A percentile compares a stretch with the other conserved stretches of the same genome.
These are phyloP conservation scores for Suillus brevipes DNA, from an alignment of 768 basidiomycete genomes.

Conservation along the genomic window DNA sequence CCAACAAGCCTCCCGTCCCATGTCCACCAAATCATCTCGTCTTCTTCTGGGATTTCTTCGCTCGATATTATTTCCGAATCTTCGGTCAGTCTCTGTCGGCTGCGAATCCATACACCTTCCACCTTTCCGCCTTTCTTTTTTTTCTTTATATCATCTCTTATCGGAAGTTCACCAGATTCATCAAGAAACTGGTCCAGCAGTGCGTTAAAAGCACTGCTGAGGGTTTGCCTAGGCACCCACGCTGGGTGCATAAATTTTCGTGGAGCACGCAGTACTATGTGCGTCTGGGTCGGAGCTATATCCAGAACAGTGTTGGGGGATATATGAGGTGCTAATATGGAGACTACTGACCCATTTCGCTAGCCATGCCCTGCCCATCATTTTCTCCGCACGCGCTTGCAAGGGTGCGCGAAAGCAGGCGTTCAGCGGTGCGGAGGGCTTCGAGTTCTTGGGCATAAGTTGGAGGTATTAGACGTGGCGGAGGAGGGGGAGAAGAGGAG, in stretches of 20 bases:
- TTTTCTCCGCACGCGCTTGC: slow-evolving; percentile 45
- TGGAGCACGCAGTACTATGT: slow-evolving; percentile 48
- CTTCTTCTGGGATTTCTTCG: slow-evolving; percentile 35
- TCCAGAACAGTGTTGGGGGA: not conserved
- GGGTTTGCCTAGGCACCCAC: slow-evolving; percentile 49
- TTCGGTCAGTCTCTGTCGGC: slow-evolving; percentile 16
- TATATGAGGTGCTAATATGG: not conserved
- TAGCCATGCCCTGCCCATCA: slow-evolving; percentile 37
- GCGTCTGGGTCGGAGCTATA: slow-evolving; percentile 49
- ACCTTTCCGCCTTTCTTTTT: slow-evolving; percentile 29
- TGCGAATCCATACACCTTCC: slow-evolving; percentile 45
- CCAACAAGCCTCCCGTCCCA: slow-evolving; percentile 51
- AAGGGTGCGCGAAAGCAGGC: slow-evolving; percentile 45
- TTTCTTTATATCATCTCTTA: slow-evolving; percentile 24
- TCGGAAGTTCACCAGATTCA: slow-evolving; percentile 18
- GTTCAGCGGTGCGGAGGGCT: slow-evolving; percentile 35
- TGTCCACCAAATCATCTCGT: slow-evolving; percentile 54
- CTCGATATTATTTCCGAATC: slow-evolving; percentile 9
- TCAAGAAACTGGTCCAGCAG: slow-evolving; percentile 37
- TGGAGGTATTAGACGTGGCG: not conserved
- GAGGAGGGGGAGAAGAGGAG: slow-evolving; percentile 13
- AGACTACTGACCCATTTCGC: slow-evolving; percentile 38
- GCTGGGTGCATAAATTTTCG: slow-evolving; percentile 46
- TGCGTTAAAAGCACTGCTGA: slow-evolving; percentile 37
- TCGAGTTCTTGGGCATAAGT: slow-evolving; percentile 36